A percentile compares a stretch with the other conserved stretches of the same genome.
Evolutionary conservation across 129 eudicot species (phyloP).

Genomic region (Logfia minima): DNA sequence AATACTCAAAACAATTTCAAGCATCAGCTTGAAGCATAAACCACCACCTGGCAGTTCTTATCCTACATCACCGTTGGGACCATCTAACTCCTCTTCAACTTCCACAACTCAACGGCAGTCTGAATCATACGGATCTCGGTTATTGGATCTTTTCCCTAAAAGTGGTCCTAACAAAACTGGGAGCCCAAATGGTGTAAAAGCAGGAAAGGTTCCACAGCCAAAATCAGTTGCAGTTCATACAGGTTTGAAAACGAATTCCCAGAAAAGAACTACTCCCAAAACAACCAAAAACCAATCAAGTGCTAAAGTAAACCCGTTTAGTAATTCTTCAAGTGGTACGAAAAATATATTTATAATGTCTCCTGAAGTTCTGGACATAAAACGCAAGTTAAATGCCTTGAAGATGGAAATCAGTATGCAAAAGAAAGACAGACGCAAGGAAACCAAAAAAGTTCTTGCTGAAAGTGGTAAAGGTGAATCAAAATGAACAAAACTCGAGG

Average conservation of each 20-base stretch:
- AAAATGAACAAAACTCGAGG: conserved; percentile 1
- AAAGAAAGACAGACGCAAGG: conserved; percentile 7
- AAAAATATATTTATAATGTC: conserved; percentile 15
- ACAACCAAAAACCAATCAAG: conserved; percentile 14
- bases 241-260: conserved; percentile 21
- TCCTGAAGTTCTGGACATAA: conserved; percentile 35
- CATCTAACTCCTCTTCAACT: conserved; percentile 11
- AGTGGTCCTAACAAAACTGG: conserved; percentile 5
- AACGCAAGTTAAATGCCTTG: conserved; percentile 36
- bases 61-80: conserved; percentile 30
- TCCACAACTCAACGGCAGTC: conserved; percentile 20
- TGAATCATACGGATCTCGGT: conserved; percentile 9
- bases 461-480: not conserved
- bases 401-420: conserved; percentile 34
- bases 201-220: conserved; percentile 4
- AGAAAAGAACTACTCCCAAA: not conserved
- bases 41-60: conserved; percentile 27
- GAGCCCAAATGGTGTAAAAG: conserved; percentile 18
- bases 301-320: not conserved
- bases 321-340: not conserved
- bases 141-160: conserved; percentile 14
- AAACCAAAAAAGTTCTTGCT: not conserved
- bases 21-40: conserved; percentile 29
- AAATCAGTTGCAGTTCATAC: conserved; percentile 17
- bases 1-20: conserved; percentile 4